Percentiles rank a stretch among this genome's conserved stretches.
These are phyloP conservation scores for Chytriomyces hyalinus DNA, from an alignment of 192 early-diverging fungal genomes.

Conservation along the genomic window DNA sequence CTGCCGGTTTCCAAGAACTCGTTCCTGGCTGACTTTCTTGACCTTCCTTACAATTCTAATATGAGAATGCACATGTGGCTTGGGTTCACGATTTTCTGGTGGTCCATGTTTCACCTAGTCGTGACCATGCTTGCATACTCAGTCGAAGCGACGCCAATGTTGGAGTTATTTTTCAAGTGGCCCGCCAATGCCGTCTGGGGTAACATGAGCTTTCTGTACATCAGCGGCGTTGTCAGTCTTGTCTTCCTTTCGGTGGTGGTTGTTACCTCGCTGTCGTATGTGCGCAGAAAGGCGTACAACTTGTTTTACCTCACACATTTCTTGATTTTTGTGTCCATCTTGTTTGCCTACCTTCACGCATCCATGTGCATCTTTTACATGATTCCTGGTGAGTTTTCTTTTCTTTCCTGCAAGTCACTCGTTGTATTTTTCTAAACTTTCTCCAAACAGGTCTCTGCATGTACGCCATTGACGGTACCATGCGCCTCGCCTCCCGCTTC, in stretches of 20 bases:
- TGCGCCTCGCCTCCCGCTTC: not conserved
- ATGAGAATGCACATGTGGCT: constrained; percentile 40
- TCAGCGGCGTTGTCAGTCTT: not conserved
- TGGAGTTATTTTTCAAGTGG: not conserved
- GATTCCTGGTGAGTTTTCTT: constrained; percentile 33
- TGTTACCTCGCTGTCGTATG: constrained; percentile 29
- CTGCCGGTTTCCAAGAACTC: constrained; percentile 33
- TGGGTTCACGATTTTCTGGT: constrained; percentile 31
- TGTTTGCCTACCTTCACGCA: constrained; percentile 47
- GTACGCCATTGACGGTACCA: constrained; percentile 13
- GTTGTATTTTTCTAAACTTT: not conserved
- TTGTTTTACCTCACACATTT: constrained; percentile 41
- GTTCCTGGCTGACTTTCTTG: constrained; percentile 20
- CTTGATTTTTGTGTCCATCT: constrained; percentile 31
- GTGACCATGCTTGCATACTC: not conserved
- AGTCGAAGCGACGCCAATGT: not conserved
- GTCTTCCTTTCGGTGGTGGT: constrained; percentile 17
- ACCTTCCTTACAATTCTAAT: constrained; percentile 17
- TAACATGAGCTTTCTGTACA: not conserved
- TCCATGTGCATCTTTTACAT: constrained; percentile 37
- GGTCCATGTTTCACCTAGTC: constrained; percentile 19
- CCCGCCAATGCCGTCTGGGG: not conserved
- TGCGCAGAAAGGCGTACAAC: constrained; percentile 41
- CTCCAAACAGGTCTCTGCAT: constrained; percentile 16
- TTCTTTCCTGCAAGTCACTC: constrained; percentile 18